Evolutionary conservation across 805 yeast genomes (phyloP).

Genomic region (Starmerella powellii): DNA sequence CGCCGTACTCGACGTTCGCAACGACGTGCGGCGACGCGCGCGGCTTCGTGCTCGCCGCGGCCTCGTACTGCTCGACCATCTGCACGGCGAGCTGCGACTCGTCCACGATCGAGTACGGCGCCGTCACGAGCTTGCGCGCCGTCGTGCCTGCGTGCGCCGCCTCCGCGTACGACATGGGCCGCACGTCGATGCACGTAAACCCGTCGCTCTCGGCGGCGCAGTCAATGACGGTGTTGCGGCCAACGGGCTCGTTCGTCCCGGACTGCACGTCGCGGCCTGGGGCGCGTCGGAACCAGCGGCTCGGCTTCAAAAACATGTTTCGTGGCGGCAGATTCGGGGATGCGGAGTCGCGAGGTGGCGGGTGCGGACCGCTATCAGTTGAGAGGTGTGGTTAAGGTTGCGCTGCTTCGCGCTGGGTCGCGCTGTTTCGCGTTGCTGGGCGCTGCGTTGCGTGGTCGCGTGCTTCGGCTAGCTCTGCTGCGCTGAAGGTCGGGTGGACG

Average conservation of each 20-base stretch:
- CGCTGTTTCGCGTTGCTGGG: no score
- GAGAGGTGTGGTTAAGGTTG: no score
- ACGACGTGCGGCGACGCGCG: conserved; percentile 7
- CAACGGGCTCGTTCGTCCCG: conserved; percentile 4
- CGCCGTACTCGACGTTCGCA: conserved; percentile 9
- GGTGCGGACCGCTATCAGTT: no score
- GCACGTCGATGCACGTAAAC: conserved; percentile 37
- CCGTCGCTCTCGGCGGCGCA: conserved; percentile 28
- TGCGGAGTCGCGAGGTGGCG: no score
- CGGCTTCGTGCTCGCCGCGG: background rate
- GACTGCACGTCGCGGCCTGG: conserved; percentile 4
- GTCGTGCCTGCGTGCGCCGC: conserved; percentile 29
- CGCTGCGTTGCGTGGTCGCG: no score
- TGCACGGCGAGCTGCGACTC: conserved; percentile 13
- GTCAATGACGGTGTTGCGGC: conserved; percentile 15
- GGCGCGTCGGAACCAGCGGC: conserved; percentile 9
- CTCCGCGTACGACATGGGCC: conserved; percentile 44
- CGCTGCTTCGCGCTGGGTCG: no score
- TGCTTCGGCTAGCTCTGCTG: no score
- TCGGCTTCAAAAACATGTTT: conserved; percentile 7
- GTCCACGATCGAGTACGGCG: conserved; percentile 8
- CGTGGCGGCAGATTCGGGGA: background rate
- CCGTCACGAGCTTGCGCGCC: background rate
- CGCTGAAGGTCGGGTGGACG: no score
- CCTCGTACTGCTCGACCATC: conserved; percentile 10